phyloP scores from a whole-genome alignment of 202 grass and related monocot genomes.

The Eragrostis tef region DNA sequence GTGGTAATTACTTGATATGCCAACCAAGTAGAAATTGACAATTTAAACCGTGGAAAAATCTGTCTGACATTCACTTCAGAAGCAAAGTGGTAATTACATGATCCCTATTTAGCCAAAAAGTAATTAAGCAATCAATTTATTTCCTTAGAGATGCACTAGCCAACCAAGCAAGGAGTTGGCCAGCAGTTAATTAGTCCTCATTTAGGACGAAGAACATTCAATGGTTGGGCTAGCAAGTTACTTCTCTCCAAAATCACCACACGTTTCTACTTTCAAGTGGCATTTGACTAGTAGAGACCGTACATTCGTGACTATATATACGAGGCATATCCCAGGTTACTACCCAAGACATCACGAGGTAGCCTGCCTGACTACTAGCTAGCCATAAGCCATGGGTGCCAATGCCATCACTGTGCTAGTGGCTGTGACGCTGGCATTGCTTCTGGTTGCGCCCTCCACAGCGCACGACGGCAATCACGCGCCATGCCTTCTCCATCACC shows the following conservation, averaged over 20 bases:
- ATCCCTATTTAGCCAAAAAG: neutral
- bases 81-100: neutral
- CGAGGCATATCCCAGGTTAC: neutral
- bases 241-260: neutral
- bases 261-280: neutral
- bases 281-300: neutral
- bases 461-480: neutral
- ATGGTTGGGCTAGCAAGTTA: neutral
- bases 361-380: neutral
- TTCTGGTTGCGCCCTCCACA: constrained; percentile 6
- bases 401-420: neutral
- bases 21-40: neutral
- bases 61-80: neutral
- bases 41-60: neutral
- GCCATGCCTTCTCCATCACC: no score
- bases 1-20: neutral
- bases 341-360: neutral
- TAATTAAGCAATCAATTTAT: neutral
- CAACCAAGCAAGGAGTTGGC: neutral
- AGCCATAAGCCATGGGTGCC: constrained; percentile 31
- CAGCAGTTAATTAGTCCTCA: neutral
- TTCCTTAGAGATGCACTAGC: neutral
- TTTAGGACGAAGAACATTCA: neutral
- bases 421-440: constrained; percentile 28
- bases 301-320: constrained; percentile 11